Evolutionary conservation across 495 filamentous ascomycete genomes (phyloP).

Genomic region (Opeltia flavorubescens): DNA sequence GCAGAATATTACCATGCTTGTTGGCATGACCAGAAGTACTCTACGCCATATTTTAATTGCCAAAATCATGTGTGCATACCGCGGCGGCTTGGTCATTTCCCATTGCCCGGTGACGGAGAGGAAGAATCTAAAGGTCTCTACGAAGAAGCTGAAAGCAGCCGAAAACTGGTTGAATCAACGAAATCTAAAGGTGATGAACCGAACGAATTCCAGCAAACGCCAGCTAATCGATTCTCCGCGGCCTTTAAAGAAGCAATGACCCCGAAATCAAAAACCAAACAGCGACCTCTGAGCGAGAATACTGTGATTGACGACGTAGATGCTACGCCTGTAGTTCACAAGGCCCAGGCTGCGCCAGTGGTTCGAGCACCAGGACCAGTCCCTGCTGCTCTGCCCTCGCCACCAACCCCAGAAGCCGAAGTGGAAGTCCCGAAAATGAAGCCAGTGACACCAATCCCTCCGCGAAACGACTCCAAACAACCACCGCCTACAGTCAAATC

Average conservation of each 20-base stretch:
- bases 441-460: slow-evolving; percentile 17
- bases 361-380: slow-evolving; percentile 11
- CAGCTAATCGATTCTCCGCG: slow-evolving; percentile 16
- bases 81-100: not conserved
- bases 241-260: slow-evolving; percentile 16
- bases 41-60: slow-evolving; percentile 36
- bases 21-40: slow-evolving; percentile 35
- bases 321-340: slow-evolving; percentile 12
- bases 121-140: not conserved
- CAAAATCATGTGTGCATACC: slow-evolving; percentile 30
- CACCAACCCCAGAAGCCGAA: not conserved
- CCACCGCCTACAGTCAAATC: not conserved
- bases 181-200: not conserved
- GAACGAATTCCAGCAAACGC: slow-evolving; percentile 18
- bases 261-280: slow-evolving; percentile 3
- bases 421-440: not conserved
- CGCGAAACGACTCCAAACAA: slow-evolving; percentile 3
- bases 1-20: slow-evolving; percentile 42
- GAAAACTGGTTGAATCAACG: not conserved
- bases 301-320: slow-evolving; percentile 19
- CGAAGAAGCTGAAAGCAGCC: not conserved
- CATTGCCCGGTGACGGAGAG: not conserved
- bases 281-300: slow-evolving; percentile 11
- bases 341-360: slow-evolving; percentile 15
- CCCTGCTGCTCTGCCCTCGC: slow-evolving; percentile 6